A percentile compares a stretch with the other conserved stretches of the same genome.
Evolutionary conservation across 2,329 filamentous ascomycete species (phyloP).

Genomic region (Ophiostoma sp.): DNA sequence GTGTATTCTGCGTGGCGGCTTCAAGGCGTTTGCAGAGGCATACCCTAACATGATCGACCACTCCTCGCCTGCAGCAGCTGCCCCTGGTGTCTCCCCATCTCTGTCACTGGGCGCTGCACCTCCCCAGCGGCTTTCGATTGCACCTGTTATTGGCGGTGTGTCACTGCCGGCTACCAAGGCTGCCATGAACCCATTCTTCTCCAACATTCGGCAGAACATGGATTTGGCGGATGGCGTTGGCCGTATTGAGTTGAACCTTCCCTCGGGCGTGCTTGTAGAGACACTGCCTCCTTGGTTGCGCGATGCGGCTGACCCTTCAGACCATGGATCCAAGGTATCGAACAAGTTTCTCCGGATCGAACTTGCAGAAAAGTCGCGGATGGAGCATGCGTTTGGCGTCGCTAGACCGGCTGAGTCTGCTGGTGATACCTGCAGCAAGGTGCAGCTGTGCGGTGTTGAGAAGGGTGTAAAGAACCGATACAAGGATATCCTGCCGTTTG

Average conservation of each 20-base stretch:
- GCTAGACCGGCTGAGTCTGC: conserved; percentile 39
- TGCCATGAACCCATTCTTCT: conserved; percentile 82
- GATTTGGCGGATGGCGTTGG: conserved; percentile 91
- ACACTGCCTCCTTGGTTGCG: conserved; percentile 72
- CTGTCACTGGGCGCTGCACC: conserved; percentile 47
- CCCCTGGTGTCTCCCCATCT: conserved; percentile 38
- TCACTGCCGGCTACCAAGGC: conserved; percentile 66
- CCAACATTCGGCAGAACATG: conserved; percentile 94
- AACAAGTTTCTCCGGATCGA: conserved; percentile 82
- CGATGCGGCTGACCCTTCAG: conserved; percentile 57
- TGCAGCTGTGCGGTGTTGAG: conserved; percentile 86
- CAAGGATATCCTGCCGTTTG: conserved; percentile 95
- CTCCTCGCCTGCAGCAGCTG: conserved; percentile 31
- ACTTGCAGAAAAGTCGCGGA: conserved; percentile 78
- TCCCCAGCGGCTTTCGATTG: conserved; percentile 46
- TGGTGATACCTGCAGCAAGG: conserved; percentile 31
- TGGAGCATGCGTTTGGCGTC: conserved; percentile 67
- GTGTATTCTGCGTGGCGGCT: conserved; percentile 76
- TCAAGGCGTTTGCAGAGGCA: conserved; percentile 62
- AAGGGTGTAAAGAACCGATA: conserved; percentile 95
- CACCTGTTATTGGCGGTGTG: conserved; percentile 85
- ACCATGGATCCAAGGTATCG: conserved; percentile 75
- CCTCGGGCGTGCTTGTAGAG: conserved; percentile 42
- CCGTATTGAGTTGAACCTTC: conserved; percentile 58
- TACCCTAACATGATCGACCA: conserved; percentile 62